Percentiles rank a stretch among this genome's conserved stretches.
Conservation (phyloP, 2,329 filamentous ascomycete genomes). For the Alternaria triticina region DNA sequence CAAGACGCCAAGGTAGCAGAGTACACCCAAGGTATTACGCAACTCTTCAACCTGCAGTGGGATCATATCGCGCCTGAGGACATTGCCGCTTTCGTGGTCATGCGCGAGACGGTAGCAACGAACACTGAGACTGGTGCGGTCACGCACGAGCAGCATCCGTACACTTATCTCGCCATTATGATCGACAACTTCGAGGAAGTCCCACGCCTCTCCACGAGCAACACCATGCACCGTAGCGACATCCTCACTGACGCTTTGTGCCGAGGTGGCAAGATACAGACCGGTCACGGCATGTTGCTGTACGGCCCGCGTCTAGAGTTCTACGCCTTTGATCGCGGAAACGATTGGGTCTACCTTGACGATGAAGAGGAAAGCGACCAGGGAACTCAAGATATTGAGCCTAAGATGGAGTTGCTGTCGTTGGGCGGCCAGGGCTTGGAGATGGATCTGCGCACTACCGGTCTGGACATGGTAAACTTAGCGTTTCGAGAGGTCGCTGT, state of each 20-base stretch:
- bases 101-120: not conserved
- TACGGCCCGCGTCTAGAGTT: conserved; percentile 33
- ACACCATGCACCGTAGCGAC: conserved; percentile 25
- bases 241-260: conserved; percentile 27
- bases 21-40: not conserved
- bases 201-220: conserved; percentile 10
- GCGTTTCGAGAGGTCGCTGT: conserved; percentile 4
- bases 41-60: conserved; percentile 2
- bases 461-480: conserved; percentile 1
- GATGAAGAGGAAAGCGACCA: not conserved
- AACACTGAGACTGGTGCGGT: not conserved
- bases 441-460: conserved; percentile 14
- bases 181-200: conserved; percentile 28
- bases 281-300: conserved; percentile 30
- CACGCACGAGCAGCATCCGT: conserved; percentile 4
- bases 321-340: conserved; percentile 26
- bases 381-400: not conserved
- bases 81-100: conserved; percentile 31
- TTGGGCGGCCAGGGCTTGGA: not conserved
- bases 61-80: conserved; percentile 22
- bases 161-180: conserved; percentile 32
- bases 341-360: not conserved
- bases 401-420: not conserved
- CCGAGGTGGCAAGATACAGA: conserved; percentile 14
- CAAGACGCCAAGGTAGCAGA: not conserved